Conservation (phyloP, 1,139 yeast species). For the Saccharomyces hybrid region DNA sequence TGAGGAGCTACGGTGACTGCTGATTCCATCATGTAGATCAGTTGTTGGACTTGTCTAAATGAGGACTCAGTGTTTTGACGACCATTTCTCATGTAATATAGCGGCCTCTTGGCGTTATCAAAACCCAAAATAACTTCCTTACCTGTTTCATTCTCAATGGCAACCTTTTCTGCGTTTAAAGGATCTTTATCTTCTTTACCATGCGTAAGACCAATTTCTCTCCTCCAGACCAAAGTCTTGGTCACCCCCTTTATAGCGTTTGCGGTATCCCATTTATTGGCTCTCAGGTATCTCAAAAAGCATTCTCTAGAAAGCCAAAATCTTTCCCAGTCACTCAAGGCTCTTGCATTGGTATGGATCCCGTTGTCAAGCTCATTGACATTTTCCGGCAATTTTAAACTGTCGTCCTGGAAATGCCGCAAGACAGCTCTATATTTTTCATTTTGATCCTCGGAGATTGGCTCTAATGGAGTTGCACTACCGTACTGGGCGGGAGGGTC, state of each 20-base stretch:
- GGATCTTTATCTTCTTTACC: constrained; percentile 36
- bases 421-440: constrained; percentile 52
- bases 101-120: constrained; percentile 79
- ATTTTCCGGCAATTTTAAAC: constrained; percentile 23
- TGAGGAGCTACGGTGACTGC: constrained; percentile 88
- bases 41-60: constrained; percentile 81
- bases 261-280: constrained; percentile 75
- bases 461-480: constrained; percentile 14
- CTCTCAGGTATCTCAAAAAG: constrained; percentile 74
- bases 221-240: constrained; percentile 77
- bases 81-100: constrained; percentile 82
- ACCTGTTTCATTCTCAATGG: constrained; percentile 76
- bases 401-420: constrained; percentile 47
- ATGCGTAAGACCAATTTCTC: constrained; percentile 77
- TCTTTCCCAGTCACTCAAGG: constrained; percentile 54
- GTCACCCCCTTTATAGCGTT: constrained; percentile 65
- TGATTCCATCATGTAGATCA: constrained; percentile 83
- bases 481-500: constrained; percentile 22
- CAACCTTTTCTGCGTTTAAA: constrained; percentile 54
- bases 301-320: constrained; percentile 91
- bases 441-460: constrained; percentile 47
- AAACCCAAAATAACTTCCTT: constrained; percentile 81
- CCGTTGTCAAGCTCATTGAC: constrained; percentile 35
- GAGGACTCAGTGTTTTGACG: constrained; percentile 86
- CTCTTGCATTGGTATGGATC: constrained; percentile 22